A percentile compares a stretch with the other conserved stretches of the same genome.
Conservation (phyloP, 75 land plant genomes). For the Picea glauca region DNA sequence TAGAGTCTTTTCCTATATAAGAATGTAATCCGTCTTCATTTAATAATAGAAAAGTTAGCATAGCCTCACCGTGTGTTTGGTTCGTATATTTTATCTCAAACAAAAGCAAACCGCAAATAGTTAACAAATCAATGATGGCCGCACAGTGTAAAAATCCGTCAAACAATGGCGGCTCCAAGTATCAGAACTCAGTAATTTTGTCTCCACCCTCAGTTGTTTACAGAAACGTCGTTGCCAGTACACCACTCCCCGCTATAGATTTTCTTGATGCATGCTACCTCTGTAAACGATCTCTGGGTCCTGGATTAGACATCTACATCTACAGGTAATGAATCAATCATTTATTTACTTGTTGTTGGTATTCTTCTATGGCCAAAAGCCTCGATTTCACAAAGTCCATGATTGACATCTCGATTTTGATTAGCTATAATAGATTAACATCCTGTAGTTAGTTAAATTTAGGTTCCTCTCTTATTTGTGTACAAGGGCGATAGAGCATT, state of each 20-base stretch:
- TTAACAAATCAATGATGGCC: background rate
- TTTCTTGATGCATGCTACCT: background rate
- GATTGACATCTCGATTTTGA: no score
- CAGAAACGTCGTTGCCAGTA: background rate
- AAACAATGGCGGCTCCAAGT: no score
- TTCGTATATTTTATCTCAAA: no score
- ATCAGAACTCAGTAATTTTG: background rate
- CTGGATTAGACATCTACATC: conserved; percentile 1
- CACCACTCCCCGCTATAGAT: conserved; percentile 1
- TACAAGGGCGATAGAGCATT: conserved; percentile 41
- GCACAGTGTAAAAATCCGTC: background rate
- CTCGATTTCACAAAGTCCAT: background rate
- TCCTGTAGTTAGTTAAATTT: background rate
- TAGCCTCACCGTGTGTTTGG: no score
- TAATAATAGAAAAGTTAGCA: no score
- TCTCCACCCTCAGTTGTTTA: background rate
- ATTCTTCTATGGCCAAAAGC: no score
- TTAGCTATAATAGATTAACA: no score
- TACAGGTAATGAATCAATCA: conserved; percentile 3
- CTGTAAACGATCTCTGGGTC: background rate
- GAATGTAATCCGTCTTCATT: no score
- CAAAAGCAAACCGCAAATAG: background rate
- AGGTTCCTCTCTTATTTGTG: background rate
- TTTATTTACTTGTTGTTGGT: background rate
- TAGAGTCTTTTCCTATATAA: no score